Conservation (phyloP, 2,329 filamentous ascomycete genomes). For the Sclerotinia subarctica region DNA sequence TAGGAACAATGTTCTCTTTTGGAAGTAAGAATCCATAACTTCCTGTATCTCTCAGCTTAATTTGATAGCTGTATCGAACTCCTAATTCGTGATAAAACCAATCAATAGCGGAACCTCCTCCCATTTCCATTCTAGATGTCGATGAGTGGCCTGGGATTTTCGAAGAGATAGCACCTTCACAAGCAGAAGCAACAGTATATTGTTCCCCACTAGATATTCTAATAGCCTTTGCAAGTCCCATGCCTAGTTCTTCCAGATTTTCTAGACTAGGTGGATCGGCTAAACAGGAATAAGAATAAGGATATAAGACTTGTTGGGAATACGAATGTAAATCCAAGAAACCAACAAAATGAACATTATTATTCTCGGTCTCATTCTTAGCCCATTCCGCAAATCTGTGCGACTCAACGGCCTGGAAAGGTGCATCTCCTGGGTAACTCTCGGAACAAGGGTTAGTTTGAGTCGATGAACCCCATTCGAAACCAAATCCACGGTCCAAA, state of each 20-base stretch:
- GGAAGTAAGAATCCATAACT: slow-evolving; percentile 93
- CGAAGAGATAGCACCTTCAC: slow-evolving; percentile 66
- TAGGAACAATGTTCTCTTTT: slow-evolving; percentile 80
- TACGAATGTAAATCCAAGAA: slow-evolving; percentile 92
- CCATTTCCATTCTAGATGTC: slow-evolving; percentile 59
- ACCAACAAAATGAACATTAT: slow-evolving; percentile 74
- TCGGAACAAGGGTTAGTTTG: slow-evolving; percentile 84
- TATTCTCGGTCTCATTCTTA: slow-evolving; percentile 67
- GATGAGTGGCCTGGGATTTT: slow-evolving; percentile 34
- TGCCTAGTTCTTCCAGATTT: slow-evolving; percentile 84
- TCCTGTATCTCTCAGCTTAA: slow-evolving; percentile 89
- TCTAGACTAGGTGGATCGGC: slow-evolving; percentile 79
- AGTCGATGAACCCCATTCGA: slow-evolving; percentile 71
- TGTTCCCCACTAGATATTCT: slow-evolving; percentile 72
- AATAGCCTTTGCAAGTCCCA: slow-evolving; percentile 86
- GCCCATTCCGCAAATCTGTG: slow-evolving; percentile 77
- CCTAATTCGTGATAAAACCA: slow-evolving; percentile 90
- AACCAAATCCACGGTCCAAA: slow-evolving; percentile 82
- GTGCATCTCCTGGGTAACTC: slow-evolving; percentile 76
- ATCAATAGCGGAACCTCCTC: slow-evolving; percentile 84
- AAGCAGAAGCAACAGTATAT: slow-evolving; percentile 79
- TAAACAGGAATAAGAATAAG: slow-evolving; percentile 82
- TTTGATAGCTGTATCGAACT: slow-evolving; percentile 85
- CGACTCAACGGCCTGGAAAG: slow-evolving; percentile 82
- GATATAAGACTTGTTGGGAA: slow-evolving; percentile 90